Evolutionary conservation across 225 moss, liverwort and hornwort species (phyloP).

Genomic region (Antitrichia curtipendula): DNA sequence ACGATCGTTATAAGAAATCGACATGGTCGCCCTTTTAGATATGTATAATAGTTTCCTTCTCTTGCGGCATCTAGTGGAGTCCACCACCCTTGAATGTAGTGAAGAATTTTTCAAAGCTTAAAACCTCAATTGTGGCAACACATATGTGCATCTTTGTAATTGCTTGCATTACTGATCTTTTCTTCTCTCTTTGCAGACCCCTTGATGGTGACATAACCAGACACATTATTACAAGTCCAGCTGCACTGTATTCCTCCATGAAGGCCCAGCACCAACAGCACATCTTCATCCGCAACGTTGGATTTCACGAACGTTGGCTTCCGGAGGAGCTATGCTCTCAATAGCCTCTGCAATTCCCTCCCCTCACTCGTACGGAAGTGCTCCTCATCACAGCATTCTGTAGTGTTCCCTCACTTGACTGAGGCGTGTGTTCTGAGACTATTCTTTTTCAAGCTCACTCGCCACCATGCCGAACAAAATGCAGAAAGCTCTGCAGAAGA

Average conservation of each 20-base stretch:
- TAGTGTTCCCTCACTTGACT: neutral
- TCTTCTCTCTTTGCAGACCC: conserved; percentile 1
- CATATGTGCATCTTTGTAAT: neutral
- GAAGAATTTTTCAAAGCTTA: neutral
- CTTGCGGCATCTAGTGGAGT: neutral
- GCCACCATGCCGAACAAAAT: conserved; percentile 42
- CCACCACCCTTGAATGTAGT: neutral
- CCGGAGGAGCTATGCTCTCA: conserved; percentile 24
- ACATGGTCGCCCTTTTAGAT: neutral
- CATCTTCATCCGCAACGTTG: conserved; percentile 47
- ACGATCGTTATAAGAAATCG: neutral
- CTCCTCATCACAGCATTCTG: neutral
- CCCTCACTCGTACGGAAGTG: neutral
- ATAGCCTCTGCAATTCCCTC: conserved; percentile 12
- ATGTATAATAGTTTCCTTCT: neutral
- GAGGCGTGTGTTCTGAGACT: neutral
- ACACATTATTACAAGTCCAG: neutral
- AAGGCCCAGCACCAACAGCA: conserved; percentile 48
- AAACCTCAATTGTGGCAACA: neutral
- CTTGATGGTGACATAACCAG: conserved; percentile 37
- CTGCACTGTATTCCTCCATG: conserved; percentile 23
- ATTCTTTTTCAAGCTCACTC: neutral
- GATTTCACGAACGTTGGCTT: conserved; percentile 43
- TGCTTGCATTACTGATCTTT: neutral
- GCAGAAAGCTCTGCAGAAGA: conserved; percentile 37